Evolutionary conservation across 2,329 filamentous ascomycete species (phyloP).

Genomic region (Stenocarpella maydis): DNA sequence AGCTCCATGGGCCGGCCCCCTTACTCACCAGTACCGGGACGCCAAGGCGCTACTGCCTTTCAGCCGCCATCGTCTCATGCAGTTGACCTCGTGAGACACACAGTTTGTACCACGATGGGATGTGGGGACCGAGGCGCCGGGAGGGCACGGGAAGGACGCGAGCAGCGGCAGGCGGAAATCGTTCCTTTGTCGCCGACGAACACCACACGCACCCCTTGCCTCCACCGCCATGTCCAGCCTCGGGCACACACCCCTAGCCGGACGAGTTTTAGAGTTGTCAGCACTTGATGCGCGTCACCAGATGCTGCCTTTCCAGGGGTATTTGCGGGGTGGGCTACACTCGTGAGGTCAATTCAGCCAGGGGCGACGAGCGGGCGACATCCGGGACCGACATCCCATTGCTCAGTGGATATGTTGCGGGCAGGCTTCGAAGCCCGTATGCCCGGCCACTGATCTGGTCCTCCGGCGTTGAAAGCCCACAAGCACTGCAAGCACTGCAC

Average conservation of each 20-base stretch:
- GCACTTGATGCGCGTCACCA: conserved; percentile 3
- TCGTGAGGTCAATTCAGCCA: neutral
- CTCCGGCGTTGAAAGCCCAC: neutral
- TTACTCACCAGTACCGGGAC: conserved; percentile 19
- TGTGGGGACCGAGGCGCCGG: conserved; percentile 29
- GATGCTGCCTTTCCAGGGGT: neutral
- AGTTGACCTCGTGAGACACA: conserved; percentile 26
- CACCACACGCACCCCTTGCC: conserved; percentile 1
- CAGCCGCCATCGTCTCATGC: conserved; percentile 24
- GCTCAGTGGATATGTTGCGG: neutral
- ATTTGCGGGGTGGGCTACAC: conserved; percentile 15
- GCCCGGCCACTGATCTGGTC: neutral
- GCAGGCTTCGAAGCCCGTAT: neutral
- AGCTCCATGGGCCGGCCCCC: conserved; percentile 15
- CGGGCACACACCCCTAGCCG: conserved; percentile 20
- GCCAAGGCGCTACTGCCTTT: conserved; percentile 32
- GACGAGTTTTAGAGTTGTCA: neutral
- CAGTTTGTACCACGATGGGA: conserved; percentile 25
- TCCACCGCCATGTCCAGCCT: neutral
- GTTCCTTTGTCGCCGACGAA: conserved; percentile 5
- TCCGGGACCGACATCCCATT: neutral
- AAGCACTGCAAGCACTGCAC: neutral
- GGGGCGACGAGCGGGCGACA: neutral
- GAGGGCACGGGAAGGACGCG: conserved; percentile 6
- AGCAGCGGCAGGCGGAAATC: conserved; percentile 18